phyloP scores from a whole-genome alignment of 495 filamentous ascomycete species.

The Evernia prunastri region DNA sequence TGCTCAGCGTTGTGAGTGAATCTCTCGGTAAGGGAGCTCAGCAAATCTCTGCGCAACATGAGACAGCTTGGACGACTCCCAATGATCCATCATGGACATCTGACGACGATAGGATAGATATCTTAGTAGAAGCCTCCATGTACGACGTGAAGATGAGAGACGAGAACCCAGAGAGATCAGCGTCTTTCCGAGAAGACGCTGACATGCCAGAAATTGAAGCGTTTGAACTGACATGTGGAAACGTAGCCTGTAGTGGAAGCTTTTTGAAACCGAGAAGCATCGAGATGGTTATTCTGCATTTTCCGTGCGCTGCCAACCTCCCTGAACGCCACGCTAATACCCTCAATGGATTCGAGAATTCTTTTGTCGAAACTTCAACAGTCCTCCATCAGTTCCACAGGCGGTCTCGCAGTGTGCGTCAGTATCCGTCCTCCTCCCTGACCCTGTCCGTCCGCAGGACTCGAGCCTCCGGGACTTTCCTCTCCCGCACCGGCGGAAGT shows the following conservation, averaged over 20 bases:
- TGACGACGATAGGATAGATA: neutral
- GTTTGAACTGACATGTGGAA: neutral
- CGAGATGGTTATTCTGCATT: neutral
- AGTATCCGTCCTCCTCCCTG: conserved; percentile 46
- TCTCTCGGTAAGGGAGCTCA: neutral
- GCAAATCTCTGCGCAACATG: neutral
- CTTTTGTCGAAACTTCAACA: conserved; percentile 19
- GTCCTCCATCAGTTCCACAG: conserved; percentile 80
- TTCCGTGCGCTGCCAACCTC: neutral
- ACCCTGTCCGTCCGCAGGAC: conserved; percentile 39
- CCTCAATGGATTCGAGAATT: neutral
- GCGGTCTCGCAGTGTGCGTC: conserved; percentile 74
- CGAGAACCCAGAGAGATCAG: neutral
- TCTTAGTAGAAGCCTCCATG: neutral
- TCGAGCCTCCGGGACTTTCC: conserved; percentile 25
- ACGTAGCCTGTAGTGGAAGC: neutral
- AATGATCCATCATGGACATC: neutral
- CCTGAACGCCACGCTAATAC: conserved; percentile 12
- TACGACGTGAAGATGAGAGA: neutral
- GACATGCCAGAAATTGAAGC: neutral
- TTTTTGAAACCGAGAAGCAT: neutral
- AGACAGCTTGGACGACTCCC: neutral
- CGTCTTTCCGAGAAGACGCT: neutral
- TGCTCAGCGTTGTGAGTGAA: neutral
- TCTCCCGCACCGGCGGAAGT: conserved; percentile 56